A percentile compares a stretch with the other conserved stretches of the same genome.
These are phyloP conservation scores for Aspergillus quadricinctus DNA, from an alignment of 2,329 filamentous ascomycete species.

Conservation along the genomic window DNA sequence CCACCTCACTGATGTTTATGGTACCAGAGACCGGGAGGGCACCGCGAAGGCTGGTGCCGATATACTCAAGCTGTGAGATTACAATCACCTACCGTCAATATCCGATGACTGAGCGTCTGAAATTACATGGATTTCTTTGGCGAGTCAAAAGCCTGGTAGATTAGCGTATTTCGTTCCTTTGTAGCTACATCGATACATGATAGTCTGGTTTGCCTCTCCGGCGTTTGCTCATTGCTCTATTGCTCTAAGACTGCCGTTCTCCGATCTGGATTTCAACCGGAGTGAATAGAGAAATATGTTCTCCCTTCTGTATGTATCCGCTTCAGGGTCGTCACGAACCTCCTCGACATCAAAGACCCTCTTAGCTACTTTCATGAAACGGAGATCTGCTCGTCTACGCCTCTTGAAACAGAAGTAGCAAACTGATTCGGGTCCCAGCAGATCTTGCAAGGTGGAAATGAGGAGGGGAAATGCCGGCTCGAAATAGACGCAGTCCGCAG, in stretches of 20 bases:
- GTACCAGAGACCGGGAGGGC: slow-evolving; percentile 61
- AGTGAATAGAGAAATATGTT: slow-evolving; percentile 39
- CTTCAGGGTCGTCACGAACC: slow-evolving; percentile 52
- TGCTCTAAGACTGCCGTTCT: not conserved
- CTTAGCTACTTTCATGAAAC: slow-evolving; percentile 67
- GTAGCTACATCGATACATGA: not conserved
- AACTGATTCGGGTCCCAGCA: slow-evolving; percentile 62
- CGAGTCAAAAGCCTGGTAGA: not conserved
- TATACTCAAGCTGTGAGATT: slow-evolving; percentile 32
- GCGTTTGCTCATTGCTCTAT: not conserved
- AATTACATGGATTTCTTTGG: not conserved
- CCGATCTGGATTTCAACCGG: slow-evolving; percentile 18
- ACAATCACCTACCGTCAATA: not conserved
- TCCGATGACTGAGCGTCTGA: not conserved
- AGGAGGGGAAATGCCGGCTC: slow-evolving; percentile 91
- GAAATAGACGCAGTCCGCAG: slow-evolving; percentile 95
- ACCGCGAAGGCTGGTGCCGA: slow-evolving; percentile 24
- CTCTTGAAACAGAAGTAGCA: slow-evolving; percentile 96
- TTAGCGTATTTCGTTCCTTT: not conserved
- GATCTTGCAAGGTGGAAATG: slow-evolving; percentile 68
- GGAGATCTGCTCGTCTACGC: slow-evolving; percentile 72
- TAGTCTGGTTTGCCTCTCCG: not conserved
- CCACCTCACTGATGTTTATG: slow-evolving; percentile 76
- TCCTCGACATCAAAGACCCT: slow-evolving; percentile 63
- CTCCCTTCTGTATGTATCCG: slow-evolving; percentile 32